Conservation (phyloP, 139 green algal species). For the Ostreobium quekettii region DNA sequence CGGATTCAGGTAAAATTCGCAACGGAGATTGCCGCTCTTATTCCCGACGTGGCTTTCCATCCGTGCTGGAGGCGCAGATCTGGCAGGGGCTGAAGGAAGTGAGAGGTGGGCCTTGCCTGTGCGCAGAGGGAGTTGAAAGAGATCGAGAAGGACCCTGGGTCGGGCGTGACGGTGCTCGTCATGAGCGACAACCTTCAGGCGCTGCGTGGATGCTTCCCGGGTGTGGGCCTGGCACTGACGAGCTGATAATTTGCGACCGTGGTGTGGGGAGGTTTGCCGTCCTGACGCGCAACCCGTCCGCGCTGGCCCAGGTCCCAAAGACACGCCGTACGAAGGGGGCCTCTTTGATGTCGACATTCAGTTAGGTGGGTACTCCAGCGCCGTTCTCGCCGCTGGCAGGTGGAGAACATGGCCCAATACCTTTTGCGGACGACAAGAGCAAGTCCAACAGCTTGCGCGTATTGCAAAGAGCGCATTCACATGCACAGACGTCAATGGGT, state of each 20-base stretch:
- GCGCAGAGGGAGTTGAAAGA: slow-evolving; percentile 82
- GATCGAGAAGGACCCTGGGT: slow-evolving; percentile 71
- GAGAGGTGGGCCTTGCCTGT: slow-evolving; percentile 27
- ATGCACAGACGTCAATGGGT: no score
- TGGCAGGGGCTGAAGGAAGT: background rate
- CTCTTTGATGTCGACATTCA: slow-evolving; percentile 65
- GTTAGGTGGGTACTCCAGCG: background rate
- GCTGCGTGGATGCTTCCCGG: slow-evolving; percentile 62
- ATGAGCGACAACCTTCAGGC: slow-evolving; percentile 48
- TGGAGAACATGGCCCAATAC: background rate
- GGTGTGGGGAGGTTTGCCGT: background rate
- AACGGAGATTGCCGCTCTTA: background rate
- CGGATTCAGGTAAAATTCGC: background rate
- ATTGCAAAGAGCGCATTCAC: no score
- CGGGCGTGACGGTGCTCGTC: slow-evolving; percentile 72
- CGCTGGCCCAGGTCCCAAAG: slow-evolving; percentile 54
- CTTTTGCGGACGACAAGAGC: no score
- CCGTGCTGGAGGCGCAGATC: no score
- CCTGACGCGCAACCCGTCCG: background rate
- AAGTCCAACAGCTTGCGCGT: background rate
- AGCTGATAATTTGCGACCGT: background rate
- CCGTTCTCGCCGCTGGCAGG: background rate
- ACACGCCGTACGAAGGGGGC: slow-evolving; percentile 81
- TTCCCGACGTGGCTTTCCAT: no score
- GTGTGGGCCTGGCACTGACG: slow-evolving; percentile 15